Evolutionary conservation across 768 basidiomycete species (phyloP), one percentile per base, ranked within the genome.

Genomic region (Amanita polypyramis): DNA sequence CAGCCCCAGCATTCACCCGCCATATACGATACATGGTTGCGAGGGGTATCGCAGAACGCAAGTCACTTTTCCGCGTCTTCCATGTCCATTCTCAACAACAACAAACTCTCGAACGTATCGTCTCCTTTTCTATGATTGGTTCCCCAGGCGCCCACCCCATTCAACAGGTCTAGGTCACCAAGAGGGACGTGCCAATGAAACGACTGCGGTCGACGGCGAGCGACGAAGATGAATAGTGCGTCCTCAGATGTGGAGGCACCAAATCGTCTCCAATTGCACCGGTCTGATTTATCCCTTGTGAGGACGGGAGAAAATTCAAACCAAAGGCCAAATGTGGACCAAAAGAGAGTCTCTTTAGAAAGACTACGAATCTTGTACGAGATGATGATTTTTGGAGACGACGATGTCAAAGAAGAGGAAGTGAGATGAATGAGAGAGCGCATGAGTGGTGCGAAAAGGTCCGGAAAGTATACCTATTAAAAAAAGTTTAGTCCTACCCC

Each of bases 391-490:
- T 49, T 43, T 6, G 56, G 67, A 53, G 30, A 67, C 65, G 4
- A 15, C 29, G 52, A 48, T 36, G 53, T 50, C 52, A 73, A 76
- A 0, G 73, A 65, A 4, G 68, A 69, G 1, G 81, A 76, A 0
- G 90, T 82, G 17, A 93, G 69, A 17, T 83, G 74, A 2, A 95
- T 65, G 10, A 94, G 70, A 2, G 84, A 79, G 2, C 82, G 77
- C 15, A 94, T 66, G 14, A 94, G 74, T 4, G 85, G 85, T 0
- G 79, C 85, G 9, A 89, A 70, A 1, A 94, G 75, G 50, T 86
- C 78, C 0, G 87, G 85, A 57, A 93, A 93, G 63, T 94, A 94
- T 10, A 94, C 76, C 85, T 92, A 12, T 84, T 91, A 19, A n/a
- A 17, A 42, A 7, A 33, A 20, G 23, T 23, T 25, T n/a, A 19